Base-by-base conservation (phyloP, 345 rosid genomes). In the Kandelia obovata region DNA sequence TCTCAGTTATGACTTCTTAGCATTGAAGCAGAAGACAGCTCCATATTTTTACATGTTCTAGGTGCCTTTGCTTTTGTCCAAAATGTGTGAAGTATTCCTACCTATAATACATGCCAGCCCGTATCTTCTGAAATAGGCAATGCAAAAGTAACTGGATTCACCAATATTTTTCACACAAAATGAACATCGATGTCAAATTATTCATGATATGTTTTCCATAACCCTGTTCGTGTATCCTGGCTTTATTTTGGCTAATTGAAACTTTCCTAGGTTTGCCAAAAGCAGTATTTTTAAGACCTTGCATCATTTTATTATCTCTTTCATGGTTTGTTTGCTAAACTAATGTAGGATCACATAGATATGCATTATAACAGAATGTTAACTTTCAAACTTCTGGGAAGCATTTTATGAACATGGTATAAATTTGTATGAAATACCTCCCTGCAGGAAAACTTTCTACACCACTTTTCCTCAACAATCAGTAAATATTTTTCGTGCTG, bases 21-120 rank as follows among this genome's bases (percentile, higher is more conserved):
- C 34, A 65, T 59, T 25, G 57, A 28, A 57, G 46, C 52, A 58
- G 27, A 31, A 62, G 68, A 55, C 53, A 62, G 26, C 15, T 68
- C 20, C 28, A 19, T 7, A 43, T 64, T 31, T 62, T 64, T 20
- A 11, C 46, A 47, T 71, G 26, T 7, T 71, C 5, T 47, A 61
- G 62, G 55, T 57, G 11, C 0, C 62, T 23, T 49, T 72, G 60
- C 43, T 39, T 59, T 58, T 51, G 1, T 30, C 70, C 53, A 46
- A 65, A 59, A 13, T 26, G 59, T 65, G 65, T 58, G 51, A 47
- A 11, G 59, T 49, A 59, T 20, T 72, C 62, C 21, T 58, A 27
- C 43, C 47, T 62, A 27, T 46, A 9, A 52, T 46, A 56, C 7
- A 26, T 57, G 62, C 49, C 51, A 56, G 43, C 28, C 57, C 32